Evolutionary conservation across 2,329 filamentous ascomycete species (phyloP).

Genomic region (Colletotrichum noveboracense): DNA sequence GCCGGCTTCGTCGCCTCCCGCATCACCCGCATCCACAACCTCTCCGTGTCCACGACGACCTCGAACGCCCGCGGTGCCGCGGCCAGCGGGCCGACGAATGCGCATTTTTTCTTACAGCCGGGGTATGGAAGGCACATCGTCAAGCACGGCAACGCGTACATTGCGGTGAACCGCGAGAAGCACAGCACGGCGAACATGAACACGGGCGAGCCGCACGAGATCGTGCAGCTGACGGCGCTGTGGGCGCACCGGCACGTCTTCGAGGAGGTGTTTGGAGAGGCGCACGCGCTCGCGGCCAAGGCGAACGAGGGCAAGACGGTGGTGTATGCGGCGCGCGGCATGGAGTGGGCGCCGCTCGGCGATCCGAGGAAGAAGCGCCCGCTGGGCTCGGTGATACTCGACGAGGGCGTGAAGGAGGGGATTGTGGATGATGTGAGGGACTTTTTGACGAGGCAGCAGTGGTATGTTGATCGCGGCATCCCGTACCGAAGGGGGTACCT

Average conservation of each 20-base stretch:
- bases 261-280: slow-evolving; percentile 87
- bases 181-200: slow-evolving; percentile 81
- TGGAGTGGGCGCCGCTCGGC: slow-evolving; percentile 86
- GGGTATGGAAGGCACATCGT: slow-evolving; percentile 90
- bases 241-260: slow-evolving; percentile 91
- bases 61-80: slow-evolving; percentile 64
- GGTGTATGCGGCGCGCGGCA: slow-evolving; percentile 85
- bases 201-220: slow-evolving; percentile 92
- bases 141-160: slow-evolving; percentile 85
- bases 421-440: slow-evolving; percentile 83
- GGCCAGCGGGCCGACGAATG: slow-evolving; percentile 65
- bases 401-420: slow-evolving; percentile 80
- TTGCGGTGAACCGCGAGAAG: slow-evolving; percentile 85
- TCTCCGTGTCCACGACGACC: slow-evolving; percentile 60
- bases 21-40: slow-evolving; percentile 65
- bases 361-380: slow-evolving; percentile 86
- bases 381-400: slow-evolving; percentile 84
- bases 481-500: slow-evolving; percentile 91
- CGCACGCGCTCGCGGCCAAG: slow-evolving; percentile 78
- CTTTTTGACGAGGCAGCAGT: slow-evolving; percentile 78
- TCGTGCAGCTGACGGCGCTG: slow-evolving; percentile 87
- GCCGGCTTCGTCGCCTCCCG: slow-evolving; percentile 63
- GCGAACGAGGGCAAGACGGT: slow-evolving; percentile 91
- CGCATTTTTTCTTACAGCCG: slow-evolving; percentile 87
- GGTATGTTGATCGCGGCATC: slow-evolving; percentile 95